Conservation (phyloP, 345 rosid genomes). For the Mangifera indica region DNA sequence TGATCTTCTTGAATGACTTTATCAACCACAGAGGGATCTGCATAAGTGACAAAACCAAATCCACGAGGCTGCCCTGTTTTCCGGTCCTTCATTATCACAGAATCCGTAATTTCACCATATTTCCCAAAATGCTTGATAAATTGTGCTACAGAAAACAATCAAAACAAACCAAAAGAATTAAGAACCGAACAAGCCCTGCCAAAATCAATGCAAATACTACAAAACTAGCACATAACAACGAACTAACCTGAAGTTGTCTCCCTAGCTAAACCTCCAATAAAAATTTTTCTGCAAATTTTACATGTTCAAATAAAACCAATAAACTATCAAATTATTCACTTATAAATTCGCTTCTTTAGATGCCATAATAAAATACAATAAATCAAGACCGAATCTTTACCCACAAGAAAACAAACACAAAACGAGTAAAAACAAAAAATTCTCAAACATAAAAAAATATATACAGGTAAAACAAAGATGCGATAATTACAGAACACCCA, state of each 20-base stretch:
- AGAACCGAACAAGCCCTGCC: slow-evolving; percentile 9
- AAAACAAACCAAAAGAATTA: slow-evolving; percentile 17
- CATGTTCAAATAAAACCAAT: slow-evolving; percentile 18
- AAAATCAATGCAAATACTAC: slow-evolving; percentile 23
- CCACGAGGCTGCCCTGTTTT: slow-evolving; percentile 94
- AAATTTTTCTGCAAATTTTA: slow-evolving; percentile 70
- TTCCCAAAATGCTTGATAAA: slow-evolving; percentile 78
- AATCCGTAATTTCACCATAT: slow-evolving; percentile 93
- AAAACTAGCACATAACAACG: slow-evolving; percentile 18
- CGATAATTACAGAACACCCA: neutral
- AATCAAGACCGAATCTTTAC: neutral
- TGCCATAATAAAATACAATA: neutral
- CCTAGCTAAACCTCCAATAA: slow-evolving; percentile 85
- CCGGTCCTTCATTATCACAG: slow-evolving; percentile 94
- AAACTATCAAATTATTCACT: neutral
- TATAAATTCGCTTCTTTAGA: neutral
- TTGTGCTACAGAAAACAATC: slow-evolving; percentile 49
- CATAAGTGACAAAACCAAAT: slow-evolving; percentile 93
- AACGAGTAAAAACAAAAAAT: neutral
- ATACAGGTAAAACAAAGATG: neutral
- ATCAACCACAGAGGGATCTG: slow-evolving; percentile 86
- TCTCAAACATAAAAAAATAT: neutral
- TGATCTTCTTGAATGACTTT: slow-evolving; percentile 76
- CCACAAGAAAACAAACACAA: neutral
- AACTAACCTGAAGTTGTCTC: slow-evolving; percentile 76